A percentile compares a stretch with the other conserved stretches of the same genome.
Evolutionary conservation across 345 rosid species (phyloP).

Genomic region (Euphorbia tirucalli): DNA sequence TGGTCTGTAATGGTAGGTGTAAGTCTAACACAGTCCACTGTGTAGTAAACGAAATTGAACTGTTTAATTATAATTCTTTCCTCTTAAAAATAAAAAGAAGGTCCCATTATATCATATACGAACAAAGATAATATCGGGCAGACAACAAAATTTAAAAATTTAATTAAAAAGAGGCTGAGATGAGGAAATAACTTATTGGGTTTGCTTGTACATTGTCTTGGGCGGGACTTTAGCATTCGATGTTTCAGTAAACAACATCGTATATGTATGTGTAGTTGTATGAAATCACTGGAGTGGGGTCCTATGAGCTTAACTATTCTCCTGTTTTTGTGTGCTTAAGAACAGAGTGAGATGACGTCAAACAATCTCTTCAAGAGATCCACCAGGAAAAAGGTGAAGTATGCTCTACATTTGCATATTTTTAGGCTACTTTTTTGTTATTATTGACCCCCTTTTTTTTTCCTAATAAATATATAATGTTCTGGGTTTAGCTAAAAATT

Average conservation of each 20-base stretch:
- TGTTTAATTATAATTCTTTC: not conserved
- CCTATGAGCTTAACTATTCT: not conserved
- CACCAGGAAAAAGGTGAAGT: constrained; percentile 6
- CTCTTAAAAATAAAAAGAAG: not conserved
- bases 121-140: constrained; percentile 4
- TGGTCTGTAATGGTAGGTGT: constrained; percentile 22
- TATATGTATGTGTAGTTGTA: no score
- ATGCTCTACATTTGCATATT: constrained; percentile 8
- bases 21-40: constrained; percentile 18
- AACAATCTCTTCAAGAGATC: not conserved
- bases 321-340: constrained; percentile 10
- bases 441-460: not conserved
- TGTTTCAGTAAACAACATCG: not conserved
- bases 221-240: not conserved
- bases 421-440: not conserved
- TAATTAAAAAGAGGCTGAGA: not conserved
- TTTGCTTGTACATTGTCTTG: not conserved
- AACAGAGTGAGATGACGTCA: constrained; percentile 10
- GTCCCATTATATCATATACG: not conserved
- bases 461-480: no score
- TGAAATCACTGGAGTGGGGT: constrained; percentile 10
- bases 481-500: no score
- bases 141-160: not conserved
- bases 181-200: not conserved
- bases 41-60: constrained; percentile 6